These are phyloP conservation scores for Globisporangium paroecandrum DNA, from an alignment of 352 stramenopile genomes.

Conservation along the genomic window DNA sequence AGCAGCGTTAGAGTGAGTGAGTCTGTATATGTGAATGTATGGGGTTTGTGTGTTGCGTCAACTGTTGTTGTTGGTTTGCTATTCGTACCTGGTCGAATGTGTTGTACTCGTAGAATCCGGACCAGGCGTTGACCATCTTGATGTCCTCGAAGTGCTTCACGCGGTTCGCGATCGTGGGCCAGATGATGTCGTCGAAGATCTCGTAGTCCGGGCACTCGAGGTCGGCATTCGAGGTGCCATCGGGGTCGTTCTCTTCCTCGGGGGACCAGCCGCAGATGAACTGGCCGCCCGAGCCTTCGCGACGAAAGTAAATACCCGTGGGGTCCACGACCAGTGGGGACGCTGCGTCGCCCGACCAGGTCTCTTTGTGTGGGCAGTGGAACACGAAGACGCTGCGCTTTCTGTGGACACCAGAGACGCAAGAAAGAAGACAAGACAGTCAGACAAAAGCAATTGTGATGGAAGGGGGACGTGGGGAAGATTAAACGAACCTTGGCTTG, in stretches of 20 bases:
- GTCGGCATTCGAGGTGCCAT: constrained; percentile 63
- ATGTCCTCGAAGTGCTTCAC: constrained; percentile 78
- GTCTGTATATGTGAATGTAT: not conserved
- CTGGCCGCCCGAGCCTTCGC: constrained; percentile 59
- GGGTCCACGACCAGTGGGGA: constrained; percentile 74
- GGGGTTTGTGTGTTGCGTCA: not conserved
- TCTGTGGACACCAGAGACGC: not conserved
- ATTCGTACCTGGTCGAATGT: constrained; percentile 68
- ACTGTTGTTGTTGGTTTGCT: not conserved
- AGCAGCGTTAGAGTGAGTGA: constrained; percentile 1
- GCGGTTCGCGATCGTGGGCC: constrained; percentile 73
- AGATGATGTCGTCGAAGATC: constrained; percentile 76
- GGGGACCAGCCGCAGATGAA: constrained; percentile 76
- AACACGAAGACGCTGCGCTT: constrained; percentile 81
- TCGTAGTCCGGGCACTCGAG: constrained; percentile 63
- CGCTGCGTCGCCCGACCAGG: constrained; percentile 61
- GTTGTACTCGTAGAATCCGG: constrained; percentile 88
- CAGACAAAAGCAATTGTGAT: not conserved
- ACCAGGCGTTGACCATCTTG: constrained; percentile 75
- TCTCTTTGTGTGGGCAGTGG: constrained; percentile 69
- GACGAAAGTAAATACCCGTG: constrained; percentile 79
- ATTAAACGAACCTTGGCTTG: constrained; percentile 30
- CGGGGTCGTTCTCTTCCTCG: constrained; percentile 48
- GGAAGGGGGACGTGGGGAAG: not conserved
- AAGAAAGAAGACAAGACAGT: not conserved